Conservation (phyloP, 2,329 filamentous ascomycete genomes). For the Penicillium polonicum region DNA sequence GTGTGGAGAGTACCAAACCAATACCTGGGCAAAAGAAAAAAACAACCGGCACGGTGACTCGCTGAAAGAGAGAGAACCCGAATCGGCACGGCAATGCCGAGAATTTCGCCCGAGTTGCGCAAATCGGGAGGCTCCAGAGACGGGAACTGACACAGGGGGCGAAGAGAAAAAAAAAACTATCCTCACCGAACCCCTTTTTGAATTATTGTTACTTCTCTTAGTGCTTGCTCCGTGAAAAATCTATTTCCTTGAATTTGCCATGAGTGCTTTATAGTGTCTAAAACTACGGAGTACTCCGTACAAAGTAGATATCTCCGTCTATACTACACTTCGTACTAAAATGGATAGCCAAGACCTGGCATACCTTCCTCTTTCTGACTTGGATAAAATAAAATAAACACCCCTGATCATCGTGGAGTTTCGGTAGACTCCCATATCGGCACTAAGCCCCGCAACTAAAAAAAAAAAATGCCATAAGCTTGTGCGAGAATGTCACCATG, state of each 20-base stretch:
- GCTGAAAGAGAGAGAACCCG: neutral
- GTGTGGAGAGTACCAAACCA: conserved; percentile 2
- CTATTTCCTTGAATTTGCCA: conserved; percentile 1
- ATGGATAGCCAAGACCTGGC: conserved; percentile 1
- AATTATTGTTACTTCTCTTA: conserved; percentile 8
- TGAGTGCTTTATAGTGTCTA: neutral
- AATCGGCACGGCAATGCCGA: conserved; percentile 25
- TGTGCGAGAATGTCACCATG: conserved; percentile 17
- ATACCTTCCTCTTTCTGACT: conserved; percentile 10
- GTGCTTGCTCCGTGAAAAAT: conserved; percentile 19
- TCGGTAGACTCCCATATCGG: conserved; percentile 13
- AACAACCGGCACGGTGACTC: neutral
- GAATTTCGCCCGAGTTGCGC: conserved; percentile 16
- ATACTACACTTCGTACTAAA: neutral
- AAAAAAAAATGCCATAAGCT: neutral
- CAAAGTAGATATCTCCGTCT: neutral
- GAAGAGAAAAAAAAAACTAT: neutral
- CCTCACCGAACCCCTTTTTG: conserved; percentile 20
- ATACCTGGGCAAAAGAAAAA: neutral
- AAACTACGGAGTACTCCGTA: neutral
- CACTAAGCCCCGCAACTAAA: conserved; percentile 23
- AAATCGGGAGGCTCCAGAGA: conserved; percentile 18
- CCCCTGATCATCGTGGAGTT: conserved; percentile 19
- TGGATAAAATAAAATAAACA: conserved; percentile 1
- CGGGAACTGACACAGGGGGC: conserved; percentile 18